These are phyloP conservation scores for Floccularia luteovirens DNA, from an alignment of 768 basidiomycete species.

Conservation along the genomic window DNA sequence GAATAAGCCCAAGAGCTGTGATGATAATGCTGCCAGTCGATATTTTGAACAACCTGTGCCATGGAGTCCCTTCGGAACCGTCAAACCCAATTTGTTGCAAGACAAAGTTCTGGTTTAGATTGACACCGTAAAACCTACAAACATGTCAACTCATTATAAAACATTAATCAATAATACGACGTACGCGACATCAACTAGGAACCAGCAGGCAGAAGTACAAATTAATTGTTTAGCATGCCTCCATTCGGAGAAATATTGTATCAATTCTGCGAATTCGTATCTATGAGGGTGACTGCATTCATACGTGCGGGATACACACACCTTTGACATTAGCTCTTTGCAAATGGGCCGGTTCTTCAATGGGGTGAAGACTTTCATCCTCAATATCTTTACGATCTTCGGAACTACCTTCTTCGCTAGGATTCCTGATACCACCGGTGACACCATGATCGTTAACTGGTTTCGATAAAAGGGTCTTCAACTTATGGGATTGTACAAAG, in stretches of 20 bases:
- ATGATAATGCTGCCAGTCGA: conserved; percentile 66
- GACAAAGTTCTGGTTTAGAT: conserved; percentile 66
- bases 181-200: conserved; percentile 67
- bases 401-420: no score
- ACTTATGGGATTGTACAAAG: conserved; percentile 34
- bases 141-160: neutral
- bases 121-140: conserved; percentile 66
- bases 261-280: conserved; percentile 46
- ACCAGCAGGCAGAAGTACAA: conserved; percentile 66
- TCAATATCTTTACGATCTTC: no score
- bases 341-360: conserved; percentile 13
- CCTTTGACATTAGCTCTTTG: conserved; percentile 42
- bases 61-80: conserved; percentile 46
- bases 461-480: conserved; percentile 21
- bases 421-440: no score
- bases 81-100: conserved; percentile 65
- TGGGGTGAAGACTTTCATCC: no score
- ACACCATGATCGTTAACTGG: conserved; percentile 13
- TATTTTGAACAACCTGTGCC: conserved; percentile 62
- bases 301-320: no score
- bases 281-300: no score
- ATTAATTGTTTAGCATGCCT: conserved; percentile 57
- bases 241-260: conserved; percentile 67
- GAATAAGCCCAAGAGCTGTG: conserved; percentile 70
- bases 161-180: neutral